Evolutionary conservation across 169 alveolate genomes (phyloP), one percentile per base, ranked within the genome.

Genomic region (Condylostoma magnum): DNA sequence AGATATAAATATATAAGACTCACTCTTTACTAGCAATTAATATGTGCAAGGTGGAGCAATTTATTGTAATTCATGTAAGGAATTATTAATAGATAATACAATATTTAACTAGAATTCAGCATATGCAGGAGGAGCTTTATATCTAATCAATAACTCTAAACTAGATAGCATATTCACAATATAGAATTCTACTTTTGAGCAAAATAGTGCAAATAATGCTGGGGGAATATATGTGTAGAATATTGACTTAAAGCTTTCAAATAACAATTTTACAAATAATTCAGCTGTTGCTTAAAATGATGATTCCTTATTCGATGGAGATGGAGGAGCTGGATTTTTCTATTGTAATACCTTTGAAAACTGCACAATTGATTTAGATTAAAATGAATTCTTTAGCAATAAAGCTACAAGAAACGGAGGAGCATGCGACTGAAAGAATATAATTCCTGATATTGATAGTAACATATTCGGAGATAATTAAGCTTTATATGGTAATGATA

Each of bases 111-210:
- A 25, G 10, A 55, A 55, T 15, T 37, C 67, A 55, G 30, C 6
- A 20, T 6, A 25, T 27, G 12, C 22, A 55, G 67, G 67, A 18
- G 67, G 67, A 55, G 67, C 48, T 55, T 27, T 55, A 5, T 55
- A 20, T 28, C 12, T 18, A 25, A 10, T 27, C 18, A 6, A n/a
- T n/a, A n/a, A n/a, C n/a, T n/a, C n/a, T n/a, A n/a, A n/a, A n/a
- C n/a, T 6, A 12, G 52, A 55, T 12, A 6, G 18, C 6, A 6
- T 6, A 8, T 8, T 55, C 18, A 55, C 50, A 8, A 27, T 55
- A 8, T 8, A 15, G 10, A 55, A 55, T 6, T 60, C 57, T 36
- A 41, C 48, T 41, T 41, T 41, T 15, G 15, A 41, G 20, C 20
- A 41, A 41, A 15, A 10, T 10, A 10, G 10, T 41, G 48, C 48